Conservation (phyloP, 371 early-diverging fungal species). For the Mortierella polycephala region DNA sequence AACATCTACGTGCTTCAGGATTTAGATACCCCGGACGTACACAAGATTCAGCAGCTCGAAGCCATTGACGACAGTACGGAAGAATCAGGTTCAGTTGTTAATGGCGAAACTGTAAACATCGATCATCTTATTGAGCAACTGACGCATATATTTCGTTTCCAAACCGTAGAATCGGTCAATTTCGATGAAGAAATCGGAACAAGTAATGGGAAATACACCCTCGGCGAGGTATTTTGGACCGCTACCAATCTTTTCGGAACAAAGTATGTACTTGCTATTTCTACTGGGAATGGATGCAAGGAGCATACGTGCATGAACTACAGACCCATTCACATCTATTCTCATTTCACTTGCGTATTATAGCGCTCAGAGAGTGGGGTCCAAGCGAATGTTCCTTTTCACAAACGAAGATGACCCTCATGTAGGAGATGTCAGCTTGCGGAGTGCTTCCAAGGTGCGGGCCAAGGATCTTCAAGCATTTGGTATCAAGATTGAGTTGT, state of each 20-base stretch:
- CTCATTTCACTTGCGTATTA: background rate
- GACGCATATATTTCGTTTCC: background rate
- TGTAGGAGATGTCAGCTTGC: conserved; percentile 54
- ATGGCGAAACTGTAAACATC: no score
- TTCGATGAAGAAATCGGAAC: conserved; percentile 65
- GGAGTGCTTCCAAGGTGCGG: conserved; percentile 65
- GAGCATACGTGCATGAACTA: background rate
- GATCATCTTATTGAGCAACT: no score
- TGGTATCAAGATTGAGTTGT: conserved; percentile 68
- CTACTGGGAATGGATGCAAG: background rate
- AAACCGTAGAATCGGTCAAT: conserved; percentile 16
- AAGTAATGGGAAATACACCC: conserved; percentile 59
- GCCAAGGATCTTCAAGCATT: conserved; percentile 67
- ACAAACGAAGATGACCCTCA: conserved; percentile 78
- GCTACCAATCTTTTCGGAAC: conserved; percentile 67
- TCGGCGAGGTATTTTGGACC: conserved; percentile 74
- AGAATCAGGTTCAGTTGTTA: no score
- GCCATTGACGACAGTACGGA: conserved; percentile 61
- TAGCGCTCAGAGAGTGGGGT: conserved; percentile 61
- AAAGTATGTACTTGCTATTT: conserved; percentile 47
- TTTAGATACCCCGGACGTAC: conserved; percentile 70
- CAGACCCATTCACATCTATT: no score
- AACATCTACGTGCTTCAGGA: conserved; percentile 71
- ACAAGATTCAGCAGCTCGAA: conserved; percentile 71
- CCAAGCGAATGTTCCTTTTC: conserved; percentile 73